These are phyloP conservation scores for Populus hybrid DNA, from an alignment of 441 rosid genomes.

Conservation along the genomic window DNA sequence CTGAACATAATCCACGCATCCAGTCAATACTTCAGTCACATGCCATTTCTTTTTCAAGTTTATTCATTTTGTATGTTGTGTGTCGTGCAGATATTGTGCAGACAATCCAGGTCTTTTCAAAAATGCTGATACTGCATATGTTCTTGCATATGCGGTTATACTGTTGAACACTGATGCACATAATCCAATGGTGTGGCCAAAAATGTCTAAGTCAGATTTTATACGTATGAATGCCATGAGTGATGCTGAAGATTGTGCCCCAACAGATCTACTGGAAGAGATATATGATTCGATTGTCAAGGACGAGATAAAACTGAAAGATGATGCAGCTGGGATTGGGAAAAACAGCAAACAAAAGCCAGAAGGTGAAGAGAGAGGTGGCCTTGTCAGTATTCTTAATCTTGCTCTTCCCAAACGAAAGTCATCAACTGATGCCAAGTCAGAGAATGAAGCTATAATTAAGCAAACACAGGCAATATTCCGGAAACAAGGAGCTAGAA, in stretches of 20 bases:
- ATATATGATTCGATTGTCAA: slow-evolving; percentile 95
- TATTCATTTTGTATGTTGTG: slow-evolving; percentile 25
- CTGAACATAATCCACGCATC: not conserved
- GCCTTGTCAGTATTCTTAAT: slow-evolving; percentile 91
- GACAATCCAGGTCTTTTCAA: slow-evolving; percentile 93
- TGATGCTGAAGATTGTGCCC: slow-evolving; percentile 89
- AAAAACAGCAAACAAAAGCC: slow-evolving; percentile 64
- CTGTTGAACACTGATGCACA: slow-evolving; percentile 99
- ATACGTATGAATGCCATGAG: slow-evolving; percentile 75
- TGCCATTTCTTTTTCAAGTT: slow-evolving; percentile 13
- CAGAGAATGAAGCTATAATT: slow-evolving; percentile 87
- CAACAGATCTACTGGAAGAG: slow-evolving; percentile 85
- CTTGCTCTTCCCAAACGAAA: slow-evolving; percentile 84
- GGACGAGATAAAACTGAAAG: slow-evolving; percentile 97
- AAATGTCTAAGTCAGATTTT: slow-evolving; percentile 98
- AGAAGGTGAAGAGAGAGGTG: slow-evolving; percentile 91
- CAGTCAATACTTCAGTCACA: not conserved
- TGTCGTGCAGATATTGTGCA: slow-evolving; percentile 86
- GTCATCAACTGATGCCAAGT: slow-evolving; percentile 71
- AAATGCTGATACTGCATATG: slow-evolving; percentile 99
- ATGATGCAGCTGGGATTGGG: slow-evolving; percentile 58
- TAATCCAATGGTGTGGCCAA: slow-evolving; percentile 98
- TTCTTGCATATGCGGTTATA: slow-evolving; percentile 99
- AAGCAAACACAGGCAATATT: slow-evolving; percentile 96
- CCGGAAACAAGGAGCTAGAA: slow-evolving; percentile 78